A percentile compares a stretch with the other conserved stretches of the same genome.
phyloP scores from a whole-genome alignment of 2,329 filamentous ascomycete genomes.

The Phialophora tarda region DNA sequence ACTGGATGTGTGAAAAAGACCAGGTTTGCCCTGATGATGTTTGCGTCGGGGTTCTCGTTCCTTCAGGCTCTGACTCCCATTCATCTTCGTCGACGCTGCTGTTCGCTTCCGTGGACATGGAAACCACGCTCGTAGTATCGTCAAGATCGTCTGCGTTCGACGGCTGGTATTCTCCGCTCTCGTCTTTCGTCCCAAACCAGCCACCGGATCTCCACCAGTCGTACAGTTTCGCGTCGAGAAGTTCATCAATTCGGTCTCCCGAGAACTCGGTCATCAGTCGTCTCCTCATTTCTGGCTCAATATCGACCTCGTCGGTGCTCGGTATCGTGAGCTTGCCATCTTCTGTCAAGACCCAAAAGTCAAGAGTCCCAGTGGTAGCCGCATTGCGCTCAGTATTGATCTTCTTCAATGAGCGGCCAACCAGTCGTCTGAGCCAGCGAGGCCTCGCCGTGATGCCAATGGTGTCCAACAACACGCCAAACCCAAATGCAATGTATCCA shows the following conservation, averaged over 20 bases:
- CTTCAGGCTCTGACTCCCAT: constrained; percentile 56
- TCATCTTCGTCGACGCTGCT: constrained; percentile 54
- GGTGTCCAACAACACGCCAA: constrained; percentile 61
- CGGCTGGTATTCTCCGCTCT: constrained; percentile 77
- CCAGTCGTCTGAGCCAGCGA: constrained; percentile 61
- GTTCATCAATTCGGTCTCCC: constrained; percentile 57
- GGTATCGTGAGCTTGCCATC: constrained; percentile 63
- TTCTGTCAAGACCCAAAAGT: constrained; percentile 61
- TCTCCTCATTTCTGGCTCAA: constrained; percentile 78
- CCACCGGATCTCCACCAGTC: constrained; percentile 82
- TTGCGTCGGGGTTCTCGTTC: constrained; percentile 75
- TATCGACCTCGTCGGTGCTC: constrained; percentile 70
- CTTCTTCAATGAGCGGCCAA: constrained; percentile 41
- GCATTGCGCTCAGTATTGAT: constrained; percentile 36
- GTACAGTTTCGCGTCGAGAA: constrained; percentile 77
- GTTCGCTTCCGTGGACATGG: constrained; percentile 59
- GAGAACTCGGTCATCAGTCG: constrained; percentile 54
- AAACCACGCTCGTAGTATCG: constrained; percentile 82
- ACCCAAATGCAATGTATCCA: constrained; percentile 62
- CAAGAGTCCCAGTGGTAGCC: constrained; percentile 44
- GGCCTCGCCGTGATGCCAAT: constrained; percentile 68
- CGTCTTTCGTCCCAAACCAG: constrained; percentile 82
- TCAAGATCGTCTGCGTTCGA: constrained; percentile 62
- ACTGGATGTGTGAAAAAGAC: constrained; percentile 35
- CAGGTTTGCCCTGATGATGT: constrained; percentile 54